These are phyloP conservation scores for Immersiella caudata DNA, from an alignment of 495 filamentous ascomycete genomes.

Conservation along the genomic window DNA sequence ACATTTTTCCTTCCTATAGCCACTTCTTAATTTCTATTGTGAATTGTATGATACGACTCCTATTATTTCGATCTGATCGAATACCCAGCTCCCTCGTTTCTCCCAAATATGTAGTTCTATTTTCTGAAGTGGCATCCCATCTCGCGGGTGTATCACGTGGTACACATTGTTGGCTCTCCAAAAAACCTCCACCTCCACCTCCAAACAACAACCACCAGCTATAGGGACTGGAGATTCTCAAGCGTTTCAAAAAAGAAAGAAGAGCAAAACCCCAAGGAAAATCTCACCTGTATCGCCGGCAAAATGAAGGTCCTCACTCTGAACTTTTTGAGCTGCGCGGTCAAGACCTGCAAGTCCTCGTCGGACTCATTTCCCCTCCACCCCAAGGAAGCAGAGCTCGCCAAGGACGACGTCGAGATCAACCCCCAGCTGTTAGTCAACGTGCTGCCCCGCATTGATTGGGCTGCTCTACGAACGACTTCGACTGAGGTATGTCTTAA, in stretches of 20 bases:
- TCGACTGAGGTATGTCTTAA: constrained; percentile 70
- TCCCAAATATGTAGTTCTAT: not conserved
- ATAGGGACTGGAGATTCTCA: no score
- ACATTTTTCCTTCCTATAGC: not conserved
- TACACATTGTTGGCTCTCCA: constrained; percentile 26
- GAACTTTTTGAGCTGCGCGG: constrained; percentile 95
- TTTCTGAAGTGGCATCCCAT: not conserved
- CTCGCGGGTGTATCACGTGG: constrained; percentile 17
- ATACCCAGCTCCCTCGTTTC: no score
- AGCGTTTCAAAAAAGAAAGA: not conserved
- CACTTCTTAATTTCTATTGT: not conserved
- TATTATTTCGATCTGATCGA: no score
- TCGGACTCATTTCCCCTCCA: constrained; percentile 83
- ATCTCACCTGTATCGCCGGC: not conserved
- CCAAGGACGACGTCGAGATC: constrained; percentile 75
- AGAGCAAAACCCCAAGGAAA: not conserved
- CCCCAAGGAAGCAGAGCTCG: constrained; percentile 86
- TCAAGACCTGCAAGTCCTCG: constrained; percentile 85
- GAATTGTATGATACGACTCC: not conserved
- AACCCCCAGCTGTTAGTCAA: constrained; percentile 78
- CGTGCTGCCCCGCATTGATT: constrained; percentile 84
- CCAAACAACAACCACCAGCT: not conserved
- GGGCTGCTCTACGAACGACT: constrained; percentile 73
- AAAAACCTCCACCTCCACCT: constrained; percentile 22
- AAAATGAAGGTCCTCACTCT: constrained; percentile 95